Evolutionary conservation across 1,284 basidiomycete species (phyloP).

Genomic region (Abortiporus biennis): DNA sequence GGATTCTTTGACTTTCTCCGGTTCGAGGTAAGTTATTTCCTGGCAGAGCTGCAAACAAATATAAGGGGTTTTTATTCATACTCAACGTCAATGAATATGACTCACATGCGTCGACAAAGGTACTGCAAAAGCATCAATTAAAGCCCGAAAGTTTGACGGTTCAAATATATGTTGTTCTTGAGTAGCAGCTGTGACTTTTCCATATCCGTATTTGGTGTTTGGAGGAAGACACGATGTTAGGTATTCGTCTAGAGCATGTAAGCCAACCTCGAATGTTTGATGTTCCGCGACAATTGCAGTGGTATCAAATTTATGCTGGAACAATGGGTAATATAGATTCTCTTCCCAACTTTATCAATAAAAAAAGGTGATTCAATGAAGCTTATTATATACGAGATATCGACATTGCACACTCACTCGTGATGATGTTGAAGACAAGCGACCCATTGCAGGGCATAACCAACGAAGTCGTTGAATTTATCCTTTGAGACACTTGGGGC

Average conservation of each 20-base stretch:
- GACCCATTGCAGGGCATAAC: constrained; percentile 12
- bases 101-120: constrained; percentile 12
- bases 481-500: constrained; percentile 6
- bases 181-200: constrained; percentile 5
- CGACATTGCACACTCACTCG: constrained; percentile 9
- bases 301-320: constrained; percentile 12
- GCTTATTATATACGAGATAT: too few relatives aligned
- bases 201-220: constrained; percentile 12
- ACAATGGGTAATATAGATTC: constrained; percentile 12
- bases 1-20: constrained; percentile 11
- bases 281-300: constrained; percentile 10
- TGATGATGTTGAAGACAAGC: constrained; percentile 13
- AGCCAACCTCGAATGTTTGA: constrained; percentile 9
- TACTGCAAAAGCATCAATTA: constrained; percentile 13
- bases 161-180: constrained; percentile 11
- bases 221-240: constrained; percentile 10
- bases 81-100: not conserved
- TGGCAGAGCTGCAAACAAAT: constrained; percentile 10
- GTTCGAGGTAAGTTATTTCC: constrained; percentile 14
- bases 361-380: too few relatives aligned
- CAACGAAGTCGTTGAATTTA: constrained; percentile 9
- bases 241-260: constrained; percentile 10
- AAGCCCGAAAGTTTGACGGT: constrained; percentile 2
- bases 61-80: not conserved
- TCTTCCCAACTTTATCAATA: constrained; percentile 14